A percentile compares a stretch with the other conserved stretches of the same genome.
Evolutionary conservation across 2,329 filamentous ascomycete genomes (phyloP).

Genomic region (Talaromyces sp.): DNA sequence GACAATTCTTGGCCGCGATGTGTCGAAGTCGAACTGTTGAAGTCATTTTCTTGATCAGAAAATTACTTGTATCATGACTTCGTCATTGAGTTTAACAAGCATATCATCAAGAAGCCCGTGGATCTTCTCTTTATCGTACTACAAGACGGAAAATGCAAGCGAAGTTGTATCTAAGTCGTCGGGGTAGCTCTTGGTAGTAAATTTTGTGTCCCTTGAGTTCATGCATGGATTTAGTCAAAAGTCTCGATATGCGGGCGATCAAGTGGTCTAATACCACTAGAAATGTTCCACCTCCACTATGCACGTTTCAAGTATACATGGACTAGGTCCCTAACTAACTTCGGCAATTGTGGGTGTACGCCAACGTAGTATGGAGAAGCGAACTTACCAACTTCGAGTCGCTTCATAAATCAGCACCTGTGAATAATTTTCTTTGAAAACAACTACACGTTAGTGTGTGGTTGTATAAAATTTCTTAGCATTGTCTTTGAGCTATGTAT

Average conservation of each 20-base stretch:
- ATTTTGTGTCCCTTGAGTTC: not conserved
- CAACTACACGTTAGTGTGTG: not conserved
- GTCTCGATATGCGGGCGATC: too few species aligned
- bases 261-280: not conserved
- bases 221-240: not conserved
- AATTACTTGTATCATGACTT: not conserved
- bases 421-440: not conserved
- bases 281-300: not conserved
- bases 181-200: not conserved
- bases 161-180: not conserved
- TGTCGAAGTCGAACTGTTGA: slow-evolving; percentile 26
- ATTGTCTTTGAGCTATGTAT: not conserved
- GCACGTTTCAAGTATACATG: slow-evolving; percentile 3
- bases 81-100: not conserved
- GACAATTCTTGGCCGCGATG: slow-evolving; percentile 19
- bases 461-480: not conserved
- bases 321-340: too few species aligned
- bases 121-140: not conserved
- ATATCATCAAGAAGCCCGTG: not conserved
- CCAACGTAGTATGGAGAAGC: too few species aligned
- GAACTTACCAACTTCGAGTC: not conserved
- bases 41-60: too few species aligned
- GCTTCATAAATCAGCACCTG: not conserved
- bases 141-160: not conserved
- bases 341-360: too few species aligned